A percentile compares a stretch with the other conserved stretches of the same genome.
phyloP scores from a whole-genome alignment of 2,329 filamentous ascomycete genomes.

The Setomelanomma holmii region DNA sequence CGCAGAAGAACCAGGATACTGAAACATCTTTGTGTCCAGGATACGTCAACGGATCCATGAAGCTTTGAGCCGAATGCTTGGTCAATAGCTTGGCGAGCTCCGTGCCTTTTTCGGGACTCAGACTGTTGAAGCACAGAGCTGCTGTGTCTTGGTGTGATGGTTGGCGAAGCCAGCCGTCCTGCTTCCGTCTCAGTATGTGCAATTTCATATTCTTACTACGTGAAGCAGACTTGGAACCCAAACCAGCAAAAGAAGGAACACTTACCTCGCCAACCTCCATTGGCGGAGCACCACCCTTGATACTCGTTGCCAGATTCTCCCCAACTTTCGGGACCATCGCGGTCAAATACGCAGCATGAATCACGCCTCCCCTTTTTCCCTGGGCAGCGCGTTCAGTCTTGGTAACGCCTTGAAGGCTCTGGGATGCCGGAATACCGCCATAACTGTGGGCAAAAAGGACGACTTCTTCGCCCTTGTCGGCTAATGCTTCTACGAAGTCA shows the following conservation, averaged over 20 bases:
- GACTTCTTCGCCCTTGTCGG: slow-evolving; percentile 45
- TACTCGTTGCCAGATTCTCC: slow-evolving; percentile 5
- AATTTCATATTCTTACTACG: too few relatives aligned
- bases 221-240: too few relatives aligned
- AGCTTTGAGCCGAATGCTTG: slow-evolving; percentile 46
- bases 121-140: slow-evolving; percentile 20
- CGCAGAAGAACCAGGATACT: slow-evolving; percentile 51
- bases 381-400: slow-evolving; percentile 29
- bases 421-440: slow-evolving; percentile 40
- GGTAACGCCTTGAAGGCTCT: slow-evolving; percentile 36
- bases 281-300: slow-evolving; percentile 4
- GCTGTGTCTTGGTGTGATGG: slow-evolving; percentile 8
- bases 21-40: slow-evolving; percentile 52
- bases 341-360: slow-evolving; percentile 30
- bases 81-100: slow-evolving; percentile 21
- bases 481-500: slow-evolving; percentile 23
- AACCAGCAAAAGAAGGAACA: too few relatives aligned
- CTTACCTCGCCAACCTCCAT: too few relatives aligned
- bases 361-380: slow-evolving; percentile 42
- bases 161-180: background rate
- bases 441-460: slow-evolving; percentile 50
- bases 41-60: slow-evolving; percentile 46
- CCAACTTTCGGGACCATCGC: slow-evolving; percentile 25
- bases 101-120: slow-evolving; percentile 19
- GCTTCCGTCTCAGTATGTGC: too few relatives aligned